These are phyloP conservation scores for Mycotypha africana DNA, from an alignment of 371 early-diverging fungal species.

Conservation along the genomic window DNA sequence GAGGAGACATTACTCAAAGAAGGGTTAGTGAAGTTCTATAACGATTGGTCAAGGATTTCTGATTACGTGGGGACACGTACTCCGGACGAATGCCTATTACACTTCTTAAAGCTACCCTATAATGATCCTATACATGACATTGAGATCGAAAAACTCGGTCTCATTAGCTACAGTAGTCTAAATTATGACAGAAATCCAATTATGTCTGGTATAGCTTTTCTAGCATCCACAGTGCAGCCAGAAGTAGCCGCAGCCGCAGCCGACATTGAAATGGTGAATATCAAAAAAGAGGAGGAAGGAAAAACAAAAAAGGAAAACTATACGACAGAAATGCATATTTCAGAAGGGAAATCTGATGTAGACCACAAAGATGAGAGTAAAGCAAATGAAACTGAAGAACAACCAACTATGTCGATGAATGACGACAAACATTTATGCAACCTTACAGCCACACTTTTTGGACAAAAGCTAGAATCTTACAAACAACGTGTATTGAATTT, in stretches of 20 bases:
- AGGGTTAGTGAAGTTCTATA: slow-evolving; percentile 24
- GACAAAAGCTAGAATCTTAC: slow-evolving; percentile 73
- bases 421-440: slow-evolving; percentile 18
- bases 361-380: not conserved
- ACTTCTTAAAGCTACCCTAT: slow-evolving; percentile 31
- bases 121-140: slow-evolving; percentile 67
- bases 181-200: slow-evolving; percentile 89
- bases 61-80: slow-evolving; percentile 37
- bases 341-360: slow-evolving; percentile 5
- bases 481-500: slow-evolving; percentile 78
- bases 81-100: slow-evolving; percentile 40
- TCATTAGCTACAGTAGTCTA: slow-evolving; percentile 50
- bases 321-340: too few relatives aligned
- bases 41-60: slow-evolving; percentile 37
- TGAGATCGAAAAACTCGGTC: slow-evolving; percentile 34
- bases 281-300: too few relatives aligned
- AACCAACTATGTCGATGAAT: not conserved
- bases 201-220: slow-evolving; percentile 91
- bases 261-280: not conserved
- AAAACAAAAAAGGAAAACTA: too few relatives aligned
- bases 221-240: slow-evolving; percentile 92
- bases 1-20: slow-evolving; percentile 27
- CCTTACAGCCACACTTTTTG: slow-evolving; percentile 63
- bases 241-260: slow-evolving; percentile 91
- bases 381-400: not conserved